These are phyloP conservation scores for Pleurotus djamor DNA, from an alignment of 768 basidiomycete genomes.

Conservation along the genomic window DNA sequence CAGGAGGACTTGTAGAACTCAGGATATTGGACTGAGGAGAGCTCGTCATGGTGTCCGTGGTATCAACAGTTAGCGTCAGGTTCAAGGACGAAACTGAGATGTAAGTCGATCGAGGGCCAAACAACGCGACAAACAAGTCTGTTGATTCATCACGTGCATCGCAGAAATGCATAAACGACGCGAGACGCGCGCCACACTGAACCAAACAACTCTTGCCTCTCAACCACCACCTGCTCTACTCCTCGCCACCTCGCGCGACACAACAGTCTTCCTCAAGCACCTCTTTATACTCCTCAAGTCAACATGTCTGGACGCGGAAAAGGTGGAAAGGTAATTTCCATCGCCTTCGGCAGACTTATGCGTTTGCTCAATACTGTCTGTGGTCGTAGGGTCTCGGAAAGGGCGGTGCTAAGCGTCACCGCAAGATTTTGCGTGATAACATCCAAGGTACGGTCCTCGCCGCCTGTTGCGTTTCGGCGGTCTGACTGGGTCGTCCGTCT, in stretches of 20 bases:
- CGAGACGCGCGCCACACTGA: constrained; percentile 6
- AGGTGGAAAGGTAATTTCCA: constrained; percentile 51
- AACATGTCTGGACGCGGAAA: constrained; percentile 77
- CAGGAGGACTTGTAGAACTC: constrained; percentile 14
- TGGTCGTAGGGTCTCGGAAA: constrained; percentile 60
- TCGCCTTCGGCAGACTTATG: background rate
- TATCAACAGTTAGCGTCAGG: background rate
- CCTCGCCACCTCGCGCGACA: constrained; percentile 2
- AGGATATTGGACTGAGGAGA: background rate
- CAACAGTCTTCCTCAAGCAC: constrained; percentile 1
- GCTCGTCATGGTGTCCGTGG: background rate
- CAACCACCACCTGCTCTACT: constrained; percentile 8
- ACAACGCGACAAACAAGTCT: background rate
- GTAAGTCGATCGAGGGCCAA: background rate
- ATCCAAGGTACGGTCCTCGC: constrained; percentile 43
- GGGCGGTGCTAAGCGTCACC: constrained; percentile 74
- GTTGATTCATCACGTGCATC: constrained; percentile 4
- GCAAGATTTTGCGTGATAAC: constrained; percentile 72
- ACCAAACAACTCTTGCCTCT: constrained; percentile 9
- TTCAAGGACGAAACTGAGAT: background rate
- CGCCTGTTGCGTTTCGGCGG: background rate
- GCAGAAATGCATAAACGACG: constrained; percentile 4
- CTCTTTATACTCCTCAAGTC: background rate
- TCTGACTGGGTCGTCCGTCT: background rate
- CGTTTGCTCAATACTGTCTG: background rate